Evolutionary conservation across 768 basidiomycete genomes (phyloP), one percentile per base, ranked within the genome.

Genomic region (Kwoniella bestiolae): DNA sequence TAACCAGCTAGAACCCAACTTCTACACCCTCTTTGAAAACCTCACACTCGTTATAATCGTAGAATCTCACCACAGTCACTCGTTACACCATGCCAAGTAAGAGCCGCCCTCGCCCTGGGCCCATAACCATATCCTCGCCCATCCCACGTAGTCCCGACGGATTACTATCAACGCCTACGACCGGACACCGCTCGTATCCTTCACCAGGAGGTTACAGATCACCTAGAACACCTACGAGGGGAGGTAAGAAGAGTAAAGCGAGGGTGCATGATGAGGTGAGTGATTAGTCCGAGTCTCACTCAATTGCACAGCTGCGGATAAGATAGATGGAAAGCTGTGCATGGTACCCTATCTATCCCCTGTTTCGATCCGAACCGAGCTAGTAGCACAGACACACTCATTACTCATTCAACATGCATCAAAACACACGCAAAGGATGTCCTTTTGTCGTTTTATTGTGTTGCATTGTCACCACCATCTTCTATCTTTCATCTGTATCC

Each of bases 221-320:
- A 29, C 56, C 63, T 65, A 47, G 47, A 18, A 61, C 60, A 25
- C 50, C 60, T 12, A 64, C 56, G 23, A 25, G 44, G 56, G 53
- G 47, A 14, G 63, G 63, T 56, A 46, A 38, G 53, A 56, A 44
- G 3, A 44, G 52, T 21, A 14, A 63, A 44, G 23, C 46, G 41
- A 45, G 59, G 23, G 62, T 50, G n/a, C 59, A 65, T 28, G 63
- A 65, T 38, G 63, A 65, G 56, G 63, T 65, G 63, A 65, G 63
- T 65, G 38, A 9, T 14, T 41, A 1, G 11, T 14, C 12, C 12
- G 12, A 41, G 38, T n/a, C n/a, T n/a, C n/a, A n/a, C n/a, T 9
- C 9, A 12, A 2, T 52, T 52, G 50, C 28, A 47, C 25, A 47
- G 25, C 25, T 55, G 52, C 52, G 52, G 52, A 55, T 55, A 14